Base-by-base conservation (phyloP, 2,329 filamentous ascomycete genomes). In the Drechslerella dactyloides region DNA sequence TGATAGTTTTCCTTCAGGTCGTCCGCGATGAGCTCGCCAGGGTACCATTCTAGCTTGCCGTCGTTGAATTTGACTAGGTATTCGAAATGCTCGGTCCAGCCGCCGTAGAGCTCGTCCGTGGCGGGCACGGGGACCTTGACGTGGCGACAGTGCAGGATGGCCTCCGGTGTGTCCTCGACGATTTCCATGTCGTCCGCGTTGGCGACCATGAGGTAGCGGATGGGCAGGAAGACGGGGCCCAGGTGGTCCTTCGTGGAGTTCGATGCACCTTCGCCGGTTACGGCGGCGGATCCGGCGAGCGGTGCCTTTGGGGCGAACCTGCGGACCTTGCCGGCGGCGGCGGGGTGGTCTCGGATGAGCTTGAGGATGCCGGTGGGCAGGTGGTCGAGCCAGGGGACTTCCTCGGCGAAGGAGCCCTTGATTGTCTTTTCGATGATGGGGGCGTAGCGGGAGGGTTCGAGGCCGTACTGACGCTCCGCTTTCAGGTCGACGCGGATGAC, bases 31-130 rank as follows among this genome's bases (percentile, higher is more conserved):
- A 50, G 17, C 17, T 19, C n/a, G 6, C 17, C 46, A n/a, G 46
- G 46, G 17, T 7, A 6, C 46, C 46, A 50, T 50, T 50, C 46
- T 10, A 50, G 6, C 17, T 19, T 50, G 10, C 17, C 46, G 46
- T 50, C 46, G 6, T 6, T 7, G n/a, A 7, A 50, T 50, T 50
- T 24, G 17, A 50, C 48, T 15, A 52, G 48, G 48, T 52, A 52
- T 23, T 52, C 46, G n/a, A 15, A 52, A 15, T 33, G 27, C 48
- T 52, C 48, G 48, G 5, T 24, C 48, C 48, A 52, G 15, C 48
- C 48, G 21, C 21, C n/a, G 19, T 24, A 24, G 13, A 11, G 3
- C 2, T 52, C 21, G 19, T 24, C 27, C 3, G 48, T 52, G 11
- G 21, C 15, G n/a, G 48, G 48, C 11, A 11, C 15, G 13, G 48